Base-by-base conservation (phyloP, 2,329 filamentous ascomycete species). In the Fusarium coffeatum region DNA sequence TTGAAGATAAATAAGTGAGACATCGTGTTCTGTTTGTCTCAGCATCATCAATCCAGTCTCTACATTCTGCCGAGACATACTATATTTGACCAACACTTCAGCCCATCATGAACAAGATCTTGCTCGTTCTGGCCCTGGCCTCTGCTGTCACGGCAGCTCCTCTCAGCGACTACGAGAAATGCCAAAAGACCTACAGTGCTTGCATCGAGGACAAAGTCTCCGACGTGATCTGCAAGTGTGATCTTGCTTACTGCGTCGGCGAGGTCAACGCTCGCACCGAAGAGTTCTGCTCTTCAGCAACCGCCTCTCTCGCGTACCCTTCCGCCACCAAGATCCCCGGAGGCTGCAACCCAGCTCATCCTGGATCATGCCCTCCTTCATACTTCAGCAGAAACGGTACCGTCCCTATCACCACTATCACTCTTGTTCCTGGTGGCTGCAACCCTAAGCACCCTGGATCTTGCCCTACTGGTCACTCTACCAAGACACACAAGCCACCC, bases 341-440 rank as follows among this genome's bases (percentile, higher is more conserved):
- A 10, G 68, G 56, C 4, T 64, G 64, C 27, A 67, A 67, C 28
- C 59, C 59, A 13, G 66, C 66, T 46, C 67, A 68, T 28, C 64
- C 67, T 6, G 64, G 59, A n/a, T 68, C 64, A 4, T 70, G 62
- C 28, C 57, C 66, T 43, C 41, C 20, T 43, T 5, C 34, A 12
- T 30, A 32, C 15, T 28, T 20, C 10, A 53, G 34, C 32, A 37
- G 40, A 10, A 40, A 41, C 18, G 22, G n/a, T 6, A 16, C 9
- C 20, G 32, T 27, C 6, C 18, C 32, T 25, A 20, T 47, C 5
- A 13, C 25, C 3, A 47, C 45, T 4, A 15, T 47, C 25, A 47
- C 45, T 28, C 20, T 43, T 16, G 25, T 47, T 28, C 23, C 43
- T n/a, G 43, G 43, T 12, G 16, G 23, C 23, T 46, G 43, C 23